Conservation (phyloP, 2,329 filamentous ascomycete genomes). For the Penicillium sp. region DNA sequence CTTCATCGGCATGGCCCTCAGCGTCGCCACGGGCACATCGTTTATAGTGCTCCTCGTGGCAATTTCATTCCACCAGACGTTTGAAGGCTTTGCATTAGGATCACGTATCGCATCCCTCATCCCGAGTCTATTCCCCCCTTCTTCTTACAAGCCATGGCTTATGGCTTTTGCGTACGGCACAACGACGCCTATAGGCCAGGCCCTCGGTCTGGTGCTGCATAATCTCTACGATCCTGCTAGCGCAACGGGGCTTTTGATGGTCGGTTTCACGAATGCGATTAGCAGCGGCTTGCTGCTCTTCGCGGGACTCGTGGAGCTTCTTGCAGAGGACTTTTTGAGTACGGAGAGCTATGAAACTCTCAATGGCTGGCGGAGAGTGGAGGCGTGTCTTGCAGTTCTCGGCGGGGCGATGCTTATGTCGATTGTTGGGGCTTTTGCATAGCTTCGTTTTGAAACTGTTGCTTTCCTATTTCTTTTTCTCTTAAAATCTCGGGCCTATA, state of each 20-base stretch:
- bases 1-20: conserved; percentile 84
- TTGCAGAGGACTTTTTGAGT: conserved; percentile 77
- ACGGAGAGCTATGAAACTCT: conserved; percentile 61
- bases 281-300: conserved; percentile 76
- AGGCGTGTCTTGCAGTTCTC: conserved; percentile 61
- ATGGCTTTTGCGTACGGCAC: conserved; percentile 62
- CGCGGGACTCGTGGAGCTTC: conserved; percentile 75
- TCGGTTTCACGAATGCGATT: conserved; percentile 84
- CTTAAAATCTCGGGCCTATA: too few species aligned
- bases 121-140: conserved; percentile 59
- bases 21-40: conserved; percentile 72
- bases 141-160: conserved; percentile 70
- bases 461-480: neutral
- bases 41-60: conserved; percentile 77
- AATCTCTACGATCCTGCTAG: conserved; percentile 75
- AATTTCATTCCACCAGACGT: conserved; percentile 81
- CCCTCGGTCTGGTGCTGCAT: conserved; percentile 73
- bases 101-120: conserved; percentile 79
- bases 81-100: conserved; percentile 81
- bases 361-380: conserved; percentile 54
- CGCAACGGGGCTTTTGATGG: conserved; percentile 71
- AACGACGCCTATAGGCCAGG: conserved; percentile 78
- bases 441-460: conserved; percentile 7
- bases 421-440: conserved; percentile 64
- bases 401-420: conserved; percentile 61